A percentile compares a stretch with the other conserved stretches of the same genome.
phyloP scores from a whole-genome alignment of 768 basidiomycete species.

The Pulveroboletus sp. region DNA sequence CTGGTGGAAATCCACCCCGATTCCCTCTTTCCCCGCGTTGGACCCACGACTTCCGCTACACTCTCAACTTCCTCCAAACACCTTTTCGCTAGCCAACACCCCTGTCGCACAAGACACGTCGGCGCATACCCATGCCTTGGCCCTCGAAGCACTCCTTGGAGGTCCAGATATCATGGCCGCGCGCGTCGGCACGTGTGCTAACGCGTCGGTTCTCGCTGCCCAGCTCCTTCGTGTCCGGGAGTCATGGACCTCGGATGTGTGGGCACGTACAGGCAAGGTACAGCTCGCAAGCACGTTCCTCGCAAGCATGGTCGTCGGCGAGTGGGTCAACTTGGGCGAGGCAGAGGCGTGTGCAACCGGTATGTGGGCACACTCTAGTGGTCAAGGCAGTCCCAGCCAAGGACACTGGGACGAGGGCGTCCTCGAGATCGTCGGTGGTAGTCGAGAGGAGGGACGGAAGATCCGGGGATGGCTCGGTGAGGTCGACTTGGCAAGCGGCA shows the following conservation, averaged over 20 bases:
- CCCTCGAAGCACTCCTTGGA: constrained; percentile 70
- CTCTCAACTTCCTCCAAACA: constrained; percentile 59
- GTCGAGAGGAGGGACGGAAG: constrained; percentile 64
- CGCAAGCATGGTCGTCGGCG: constrained; percentile 64
- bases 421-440: constrained; percentile 73
- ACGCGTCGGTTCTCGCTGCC: constrained; percentile 65
- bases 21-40: constrained; percentile 66
- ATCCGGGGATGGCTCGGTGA: constrained; percentile 82
- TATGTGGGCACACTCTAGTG: constrained; percentile 57
- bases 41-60: constrained; percentile 69
- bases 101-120: constrained; percentile 78
- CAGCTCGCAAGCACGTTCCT: constrained; percentile 76
- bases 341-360: constrained; percentile 76
- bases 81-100: constrained; percentile 68
- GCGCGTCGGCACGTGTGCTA: constrained; percentile 70
- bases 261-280: constrained; percentile 70
- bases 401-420: constrained; percentile 73
- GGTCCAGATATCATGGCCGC: constrained; percentile 74
- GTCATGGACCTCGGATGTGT: constrained; percentile 70
- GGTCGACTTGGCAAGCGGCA: constrained; percentile 63
- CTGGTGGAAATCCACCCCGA: constrained; percentile 81
- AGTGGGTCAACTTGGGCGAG: constrained; percentile 68
- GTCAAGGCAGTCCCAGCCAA: constrained; percentile 28
- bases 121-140: constrained; percentile 71
- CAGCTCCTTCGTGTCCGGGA: constrained; percentile 78